Evolutionary conservation across 768 basidiomycete species (phyloP), one percentile per base, ranked within the genome.

Genomic region (Sistotremastrum niveocremeum): DNA sequence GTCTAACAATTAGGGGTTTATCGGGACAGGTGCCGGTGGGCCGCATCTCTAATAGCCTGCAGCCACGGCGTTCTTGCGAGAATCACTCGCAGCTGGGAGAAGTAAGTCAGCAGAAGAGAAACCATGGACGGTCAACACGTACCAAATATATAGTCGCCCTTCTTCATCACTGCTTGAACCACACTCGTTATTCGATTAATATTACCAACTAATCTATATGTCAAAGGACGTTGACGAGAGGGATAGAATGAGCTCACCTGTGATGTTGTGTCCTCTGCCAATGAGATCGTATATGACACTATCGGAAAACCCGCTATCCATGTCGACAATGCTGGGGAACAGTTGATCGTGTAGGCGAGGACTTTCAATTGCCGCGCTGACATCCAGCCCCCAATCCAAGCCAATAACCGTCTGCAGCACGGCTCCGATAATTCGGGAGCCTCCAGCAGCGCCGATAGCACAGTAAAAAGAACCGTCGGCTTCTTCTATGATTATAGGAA

Each of bases 61-160:
- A 4, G 91, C 85, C 37, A 90, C 73, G n/a, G 90, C 90, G 51
- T 89, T 84, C 69, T 93, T 94, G 57, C 90, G 74, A 12, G 85
- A 88, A 62, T 95, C 91, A 57, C 85, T 88, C 6, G 86, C 83
- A 50, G 87, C 90, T 84, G 53, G 37, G 34, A 41, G 52, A 32
- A 53, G 40, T 3, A 32, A 37, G 30, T 10, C 9, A 10, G 11
- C 7, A 41, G 7, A 41, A 10, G 45, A 46, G 42, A 49, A 28
- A 37, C 5, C 10, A 32, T 11, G 9, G 3, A 39, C 10, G 6
- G 31, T 6, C 12, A 5, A 30, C 3, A 7, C 34, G 29, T 11
- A 28, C 29, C 12, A 30, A 3, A 11, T 54, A 37, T 56, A 42
- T 31, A 39, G 8, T 20, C 28, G 10, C 10, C n/a, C 4, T 20